phyloP scores from a whole-genome alignment of 306 rosid genomes.

The Spatholobus suberectus region DNA sequence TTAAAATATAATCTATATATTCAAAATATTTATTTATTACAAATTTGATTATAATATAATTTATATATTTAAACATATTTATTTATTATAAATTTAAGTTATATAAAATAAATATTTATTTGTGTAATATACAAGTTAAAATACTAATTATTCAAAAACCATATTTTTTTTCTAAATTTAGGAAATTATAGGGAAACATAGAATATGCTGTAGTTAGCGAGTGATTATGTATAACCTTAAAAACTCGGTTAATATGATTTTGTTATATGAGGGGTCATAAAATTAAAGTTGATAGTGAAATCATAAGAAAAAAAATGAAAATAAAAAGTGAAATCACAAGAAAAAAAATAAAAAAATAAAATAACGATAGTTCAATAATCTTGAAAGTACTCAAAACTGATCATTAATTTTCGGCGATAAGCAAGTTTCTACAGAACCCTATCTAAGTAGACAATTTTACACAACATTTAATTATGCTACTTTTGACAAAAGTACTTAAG shows the following conservation, averaged over 20 bases:
- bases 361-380: neutral
- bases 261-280: neutral
- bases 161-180: neutral
- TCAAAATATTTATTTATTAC: no score
- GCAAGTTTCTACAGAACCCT: neutral
- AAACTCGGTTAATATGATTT: neutral
- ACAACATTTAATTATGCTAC: neutral
- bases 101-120: no score
- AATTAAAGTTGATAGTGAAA: neutral
- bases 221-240: neutral
- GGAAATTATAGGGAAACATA: neutral
- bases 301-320: neutral
- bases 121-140: no score
- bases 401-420: neutral
- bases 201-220: neutral
- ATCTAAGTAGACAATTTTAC: neutral
- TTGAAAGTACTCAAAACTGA: neutral
- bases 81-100: no score
- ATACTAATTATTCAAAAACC: neutral
- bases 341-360: neutral
- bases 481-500: neutral
- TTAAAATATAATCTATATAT: no score
- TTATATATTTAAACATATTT: no score
- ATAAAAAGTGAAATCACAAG: neutral
- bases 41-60: no score